Base-by-base conservation (phyloP, 352 stramenopile genomes). In the Phytophthora kernoviae region DNA sequence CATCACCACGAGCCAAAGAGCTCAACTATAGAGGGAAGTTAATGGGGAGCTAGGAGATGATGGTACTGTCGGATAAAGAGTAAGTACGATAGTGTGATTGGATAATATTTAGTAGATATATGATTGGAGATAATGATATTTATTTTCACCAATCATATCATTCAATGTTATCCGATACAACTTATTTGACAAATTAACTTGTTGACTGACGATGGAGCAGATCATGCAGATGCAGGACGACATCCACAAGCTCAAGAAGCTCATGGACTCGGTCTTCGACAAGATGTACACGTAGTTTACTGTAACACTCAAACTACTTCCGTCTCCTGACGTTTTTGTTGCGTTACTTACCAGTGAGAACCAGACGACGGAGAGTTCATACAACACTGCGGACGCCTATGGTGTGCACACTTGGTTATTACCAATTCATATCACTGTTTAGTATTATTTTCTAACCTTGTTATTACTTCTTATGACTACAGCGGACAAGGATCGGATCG, bases 221-320 rank as follows among this genome's bases (percentile, higher is more conserved):
- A 93, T 94, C 65, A 90, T 93, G 87, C 87, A 93, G 65, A 93
- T 95, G 84, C 87, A 94, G 76, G 87, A 95, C 69, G 87, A 95
- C 61, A 95, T 95, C 49, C 87, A 95, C 73, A 93, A 93, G 82
- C 84, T 95, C 71, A 92, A 93, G 78, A 95, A 95, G 81, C 87
- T 95, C 77, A 93, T 95, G 79, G 84, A 95, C 75, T 70, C 62
- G 44, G 81, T 93, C 7, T 95, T 95, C 41, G 84, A 93, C 33
- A 91, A 90, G 56, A 91, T 95, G 86, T 95, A 62, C 37, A 67
- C 65, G 17, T 4, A 36, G 1, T 14, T n/a, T 1, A 14, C 22
- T 40, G 14, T 34, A 15, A 18, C 33, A 43, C 4, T n/a, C 2
- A 5, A 2, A 51, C 22, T 39, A 24, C 24, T 12, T 21, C 2